Evolutionary conservation across 2,329 filamentous ascomycete species (phyloP), one percentile per base, ranked within the genome.

Genomic region (Diaporthe longicolla): DNA sequence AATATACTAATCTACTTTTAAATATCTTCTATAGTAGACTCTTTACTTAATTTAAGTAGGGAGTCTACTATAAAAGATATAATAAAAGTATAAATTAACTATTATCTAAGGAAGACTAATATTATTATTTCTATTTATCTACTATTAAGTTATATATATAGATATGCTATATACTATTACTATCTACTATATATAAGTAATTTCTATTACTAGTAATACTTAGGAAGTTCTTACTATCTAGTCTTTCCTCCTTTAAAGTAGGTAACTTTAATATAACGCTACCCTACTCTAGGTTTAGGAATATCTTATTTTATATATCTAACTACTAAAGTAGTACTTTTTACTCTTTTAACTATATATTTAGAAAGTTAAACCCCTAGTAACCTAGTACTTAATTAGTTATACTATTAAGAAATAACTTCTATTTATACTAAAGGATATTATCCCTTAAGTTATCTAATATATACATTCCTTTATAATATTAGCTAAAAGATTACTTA

Each of bases 71-170:
- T n/a, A n/a, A n/a, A n/a, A n/a, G n/a, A n/a, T n/a, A n/a, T n/a
- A n/a, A n/a, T n/a, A n/a, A n/a, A n/a, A 40, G 8, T 37, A 1
- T 37, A 37, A 37, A 9, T 37, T 37, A 37, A 37, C 11, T 13
- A 40, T 15, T 40, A 13, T 40, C 15, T n/a, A n/a, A n/a, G n/a
- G n/a, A n/a, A n/a, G n/a, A 40, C 11, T 40, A 13, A 15, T 50
- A 50, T 21, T 50, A 21, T 50, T n/a, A 50, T 50, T n/a, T 50
- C 1, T 50, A 50, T 50, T 50, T 50, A 50, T 50, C 7, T 50
- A 50, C 19, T n/a, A n/a, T 50, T 50, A 50, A n/a, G n/a, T 50
- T 50, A 50, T 50, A 21, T 50, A 50, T 50, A 50, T 50, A 50
- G 10, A 50, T n/a, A 50, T 50, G 2, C 11, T 50, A 50, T 21